Evolutionary conservation across 257 asterid species (phyloP).

Genomic region (Jasminum sambac): DNA sequence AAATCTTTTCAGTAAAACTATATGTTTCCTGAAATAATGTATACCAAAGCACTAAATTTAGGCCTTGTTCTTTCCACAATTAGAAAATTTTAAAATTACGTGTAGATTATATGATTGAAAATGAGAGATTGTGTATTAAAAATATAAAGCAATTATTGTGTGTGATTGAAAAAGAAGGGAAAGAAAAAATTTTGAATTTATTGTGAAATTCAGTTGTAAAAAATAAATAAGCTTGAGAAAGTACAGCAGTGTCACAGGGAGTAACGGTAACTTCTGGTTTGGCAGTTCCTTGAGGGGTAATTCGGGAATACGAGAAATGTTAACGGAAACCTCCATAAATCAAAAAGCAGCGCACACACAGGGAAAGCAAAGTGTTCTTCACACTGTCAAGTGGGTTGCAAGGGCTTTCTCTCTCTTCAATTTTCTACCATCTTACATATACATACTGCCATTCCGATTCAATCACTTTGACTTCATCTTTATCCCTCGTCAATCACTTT

Average conservation of each 20-base stretch:
- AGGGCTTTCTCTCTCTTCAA: conserved; percentile 23
- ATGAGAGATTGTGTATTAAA: too few species aligned
- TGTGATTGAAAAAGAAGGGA: too few species aligned
- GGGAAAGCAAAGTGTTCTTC: conserved; percentile 24
- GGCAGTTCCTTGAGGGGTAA: conserved; percentile 75
- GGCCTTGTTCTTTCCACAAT: too few species aligned
- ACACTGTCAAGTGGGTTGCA: conserved; percentile 40
- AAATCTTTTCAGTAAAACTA: too few species aligned
- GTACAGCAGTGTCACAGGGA: conserved; percentile 39
- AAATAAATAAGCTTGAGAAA: conserved; percentile 22
- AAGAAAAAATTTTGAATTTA: too few species aligned
- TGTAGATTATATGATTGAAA: too few species aligned
- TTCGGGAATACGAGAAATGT: conserved; percentile 36
- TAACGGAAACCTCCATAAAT: conserved; percentile 51
- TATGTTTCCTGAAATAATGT: too few species aligned
- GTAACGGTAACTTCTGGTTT: conserved; percentile 86
- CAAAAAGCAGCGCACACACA: conserved; percentile 11
- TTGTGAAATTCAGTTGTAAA: conserved; percentile 17
- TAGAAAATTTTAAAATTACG: too few species aligned
- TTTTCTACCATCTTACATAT: conserved; percentile 33
- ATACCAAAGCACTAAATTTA: too few species aligned
- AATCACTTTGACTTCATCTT: conserved; percentile 46
- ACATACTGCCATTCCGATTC: conserved; percentile 32
- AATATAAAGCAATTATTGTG: too few species aligned
- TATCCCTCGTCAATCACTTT: conserved; percentile 24